Evolutionary conservation across 2,329 filamentous ascomycete genomes (phyloP), one percentile per base, ranked within the genome.

Genomic region (Akanthomyces lecanii): DNA sequence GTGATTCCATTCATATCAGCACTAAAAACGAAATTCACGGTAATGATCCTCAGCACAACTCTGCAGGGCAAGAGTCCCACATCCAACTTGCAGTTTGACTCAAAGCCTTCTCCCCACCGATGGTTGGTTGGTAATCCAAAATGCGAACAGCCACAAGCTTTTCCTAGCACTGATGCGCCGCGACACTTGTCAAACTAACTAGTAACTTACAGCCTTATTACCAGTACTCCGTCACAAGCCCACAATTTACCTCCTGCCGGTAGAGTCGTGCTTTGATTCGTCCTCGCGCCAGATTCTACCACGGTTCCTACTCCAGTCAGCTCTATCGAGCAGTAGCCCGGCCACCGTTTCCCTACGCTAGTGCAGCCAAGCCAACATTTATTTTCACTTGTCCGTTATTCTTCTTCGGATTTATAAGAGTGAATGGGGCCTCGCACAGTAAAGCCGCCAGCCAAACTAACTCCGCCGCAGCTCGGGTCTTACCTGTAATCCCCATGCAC

Each of bases 61-160:
- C 25, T 33, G 14, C 16, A 30, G n/a, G 25, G 23, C 21, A 8
- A 36, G 18, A 51, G 51, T 40, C 23, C 52, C 52, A n/a, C 52
- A 55, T 28, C 1, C 36, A 55, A 33, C 28, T 8, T 54, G 8
- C 11, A 5, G 36, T 25, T 54, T 42, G 51, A 54, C 51, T 42
- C 51, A 40, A 40, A 28, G 12, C 6, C 2, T 12, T n/a, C 40
- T 18, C 40, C 18, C 50, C 23, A 33, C 36, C 51, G 36, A 40
- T 33, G 5, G 16, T 18, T 38, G 57, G 57, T 60, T 60, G 57
- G 57, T 51, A 60, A 60, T 51, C 57, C 57, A 44, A 54, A 40
- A 40, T 25, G 36, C 33, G 33, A 40, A 5, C 44, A 40, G 14
- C 21, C 5, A 50, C 45, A 21, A 40, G 47, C 18, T 10, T 59